These are phyloP conservation scores for Geoglossum cookeanum DNA, from an alignment of 2,329 filamentous ascomycete species.

Conservation along the genomic window DNA sequence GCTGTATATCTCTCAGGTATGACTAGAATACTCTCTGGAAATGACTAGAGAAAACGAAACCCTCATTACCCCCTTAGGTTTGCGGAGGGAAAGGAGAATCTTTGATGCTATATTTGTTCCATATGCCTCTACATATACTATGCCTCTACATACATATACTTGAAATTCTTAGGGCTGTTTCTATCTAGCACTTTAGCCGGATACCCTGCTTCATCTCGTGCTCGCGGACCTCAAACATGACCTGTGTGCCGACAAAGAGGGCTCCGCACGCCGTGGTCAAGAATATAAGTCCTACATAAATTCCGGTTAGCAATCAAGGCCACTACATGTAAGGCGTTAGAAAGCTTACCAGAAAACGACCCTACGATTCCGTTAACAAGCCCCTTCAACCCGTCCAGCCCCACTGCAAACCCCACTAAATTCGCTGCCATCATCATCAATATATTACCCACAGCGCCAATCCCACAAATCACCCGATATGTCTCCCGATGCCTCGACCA, in stretches of 20 bases:
- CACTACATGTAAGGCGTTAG: background rate
- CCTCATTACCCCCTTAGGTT: no score
- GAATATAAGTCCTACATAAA: slow-evolving; percentile 44
- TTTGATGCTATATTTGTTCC: no score
- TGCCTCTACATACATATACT: background rate
- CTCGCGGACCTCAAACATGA: slow-evolving; percentile 94
- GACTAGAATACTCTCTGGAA: no score
- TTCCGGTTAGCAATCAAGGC: background rate
- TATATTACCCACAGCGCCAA: slow-evolving; percentile 66
- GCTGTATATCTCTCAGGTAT: no score
- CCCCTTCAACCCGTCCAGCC: slow-evolving; percentile 65
- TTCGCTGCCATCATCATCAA: slow-evolving; percentile 95
- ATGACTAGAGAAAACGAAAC: no score
- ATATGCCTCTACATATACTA: background rate
- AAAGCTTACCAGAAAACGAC: slow-evolving; percentile 43
- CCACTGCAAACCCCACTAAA: slow-evolving; percentile 84
- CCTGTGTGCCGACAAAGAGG: slow-evolving; percentile 68
- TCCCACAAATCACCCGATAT: slow-evolving; percentile 63
- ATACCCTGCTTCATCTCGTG: slow-evolving; percentile 67
- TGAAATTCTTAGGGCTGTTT: background rate
- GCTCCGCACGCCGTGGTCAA: slow-evolving; percentile 49
- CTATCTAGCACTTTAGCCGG: slow-evolving; percentile 54
- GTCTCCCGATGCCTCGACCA: slow-evolving; percentile 51
- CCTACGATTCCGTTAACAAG: slow-evolving; percentile 58
- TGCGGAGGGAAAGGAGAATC: no score